A percentile compares a stretch with the other conserved stretches of the same genome.
These are phyloP conservation scores for Penicilliopsis zonata DNA, from an alignment of 495 filamentous ascomycete species.

Conservation along the genomic window DNA sequence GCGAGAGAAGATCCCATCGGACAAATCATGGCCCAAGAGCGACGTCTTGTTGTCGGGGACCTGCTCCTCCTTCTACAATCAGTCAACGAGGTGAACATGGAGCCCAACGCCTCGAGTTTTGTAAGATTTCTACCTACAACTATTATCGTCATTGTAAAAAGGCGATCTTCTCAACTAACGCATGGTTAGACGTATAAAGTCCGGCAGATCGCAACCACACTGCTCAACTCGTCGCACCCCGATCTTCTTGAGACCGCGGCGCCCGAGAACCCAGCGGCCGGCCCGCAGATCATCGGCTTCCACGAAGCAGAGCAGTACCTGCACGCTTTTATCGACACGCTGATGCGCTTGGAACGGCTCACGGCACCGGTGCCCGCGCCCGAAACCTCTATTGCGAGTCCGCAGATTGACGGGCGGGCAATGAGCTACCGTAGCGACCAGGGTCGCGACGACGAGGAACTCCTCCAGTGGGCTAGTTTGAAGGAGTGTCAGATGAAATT, in stretches of 20 bases:
- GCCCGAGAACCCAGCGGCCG: slow-evolving; percentile 9
- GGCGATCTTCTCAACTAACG: not conserved
- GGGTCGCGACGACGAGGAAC: slow-evolving; percentile 59
- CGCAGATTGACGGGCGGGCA: slow-evolving; percentile 16
- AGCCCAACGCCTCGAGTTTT: slow-evolving; percentile 66
- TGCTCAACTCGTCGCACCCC: slow-evolving; percentile 49
- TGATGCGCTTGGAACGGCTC: slow-evolving; percentile 53
- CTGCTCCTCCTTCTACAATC: slow-evolving; percentile 55
- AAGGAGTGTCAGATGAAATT: slow-evolving; percentile 63
- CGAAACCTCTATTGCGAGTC: slow-evolving; percentile 7
- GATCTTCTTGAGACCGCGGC: slow-evolving; percentile 34
- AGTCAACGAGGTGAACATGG: slow-evolving; percentile 69
- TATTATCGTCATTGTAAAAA: slow-evolving; percentile 1
- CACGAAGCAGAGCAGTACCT: slow-evolving; percentile 52
- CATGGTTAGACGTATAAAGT: slow-evolving; percentile 56
- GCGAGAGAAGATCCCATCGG: slow-evolving; percentile 35
- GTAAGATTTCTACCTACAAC: slow-evolving; percentile 21
- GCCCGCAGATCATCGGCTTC: slow-evolving; percentile 21
- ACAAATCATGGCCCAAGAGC: slow-evolving; percentile 50
- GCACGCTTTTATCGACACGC: slow-evolving; percentile 52
- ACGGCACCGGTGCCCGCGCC: slow-evolving; percentile 2
- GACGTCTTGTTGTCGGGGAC: slow-evolving; percentile 63
- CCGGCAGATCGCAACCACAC: slow-evolving; percentile 61
- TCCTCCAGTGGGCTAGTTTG: slow-evolving; percentile 62
- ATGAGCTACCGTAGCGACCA: slow-evolving; percentile 33